phyloP scores from a whole-genome alignment of 2,329 filamentous ascomycete species.

The Neurospora crassa region DNA sequence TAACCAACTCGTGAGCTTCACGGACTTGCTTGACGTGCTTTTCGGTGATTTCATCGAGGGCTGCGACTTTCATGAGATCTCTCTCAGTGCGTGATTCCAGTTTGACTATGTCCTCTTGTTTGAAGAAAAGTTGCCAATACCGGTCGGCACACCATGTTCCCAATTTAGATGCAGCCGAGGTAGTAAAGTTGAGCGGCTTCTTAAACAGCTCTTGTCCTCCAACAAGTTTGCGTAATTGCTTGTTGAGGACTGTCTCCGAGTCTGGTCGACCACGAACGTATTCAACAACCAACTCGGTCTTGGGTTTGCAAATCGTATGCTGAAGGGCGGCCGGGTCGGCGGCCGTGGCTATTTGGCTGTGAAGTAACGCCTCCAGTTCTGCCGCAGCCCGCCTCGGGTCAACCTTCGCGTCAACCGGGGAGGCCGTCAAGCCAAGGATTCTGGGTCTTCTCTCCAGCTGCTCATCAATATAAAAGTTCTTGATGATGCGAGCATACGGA shows the following conservation, averaged over 20 bases:
- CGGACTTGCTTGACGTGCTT: conserved; percentile 45
- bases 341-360: conserved; percentile 74
- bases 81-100: conserved; percentile 45
- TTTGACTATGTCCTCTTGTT: conserved; percentile 50
- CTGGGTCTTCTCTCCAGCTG: conserved; percentile 49
- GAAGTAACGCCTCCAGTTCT: conserved; percentile 66
- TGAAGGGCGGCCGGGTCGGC: conserved; percentile 44
- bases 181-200: conserved; percentile 49
- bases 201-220: conserved; percentile 37
- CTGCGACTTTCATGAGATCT: conserved; percentile 9
- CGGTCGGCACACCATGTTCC: conserved; percentile 80
- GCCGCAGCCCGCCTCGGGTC: conserved; percentile 61
- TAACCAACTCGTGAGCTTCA: conserved; percentile 47
- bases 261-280: conserved; percentile 37
- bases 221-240: conserved; percentile 38
- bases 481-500: conserved; percentile 81
- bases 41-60: conserved; percentile 33
- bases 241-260: conserved; percentile 57
- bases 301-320: conserved; percentile 48
- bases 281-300: conserved; percentile 48
- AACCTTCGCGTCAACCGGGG: conserved; percentile 75
- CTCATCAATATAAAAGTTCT: conserved; percentile 62
- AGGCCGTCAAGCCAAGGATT: conserved; percentile 95
- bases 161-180: conserved; percentile 52
- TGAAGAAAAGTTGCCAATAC: conserved; percentile 65